Evolutionary conservation across 306 rosid species (phyloP).

Genomic region (Heteromeles arbutifolia): DNA sequence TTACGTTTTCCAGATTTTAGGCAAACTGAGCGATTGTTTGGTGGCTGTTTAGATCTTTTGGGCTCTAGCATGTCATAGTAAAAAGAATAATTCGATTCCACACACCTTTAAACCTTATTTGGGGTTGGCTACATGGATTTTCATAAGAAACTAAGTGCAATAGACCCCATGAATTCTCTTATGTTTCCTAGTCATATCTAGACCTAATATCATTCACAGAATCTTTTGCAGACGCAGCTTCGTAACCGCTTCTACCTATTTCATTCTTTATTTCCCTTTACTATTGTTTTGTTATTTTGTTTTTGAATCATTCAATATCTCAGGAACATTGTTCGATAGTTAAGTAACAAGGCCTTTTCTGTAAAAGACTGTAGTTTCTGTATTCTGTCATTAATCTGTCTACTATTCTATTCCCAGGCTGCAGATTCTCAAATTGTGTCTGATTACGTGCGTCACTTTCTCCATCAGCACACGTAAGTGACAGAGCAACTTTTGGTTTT

Average conservation of each 20-base stretch:
- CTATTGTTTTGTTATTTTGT: neutral
- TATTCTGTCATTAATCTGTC: neutral
- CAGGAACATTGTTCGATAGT: neutral
- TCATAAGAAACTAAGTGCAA: neutral
- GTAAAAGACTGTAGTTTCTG: neutral
- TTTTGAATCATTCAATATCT: neutral
- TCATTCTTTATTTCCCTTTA: neutral
- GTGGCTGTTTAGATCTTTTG: neutral
- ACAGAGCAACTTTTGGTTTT: constrained; percentile 3
- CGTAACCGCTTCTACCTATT: neutral
- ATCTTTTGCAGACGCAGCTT: neutral
- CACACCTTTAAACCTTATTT: neutral
- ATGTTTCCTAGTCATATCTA: neutral
- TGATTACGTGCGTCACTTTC: constrained; percentile 81
- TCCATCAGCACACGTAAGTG: constrained; percentile 82
- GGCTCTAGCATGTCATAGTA: neutral
- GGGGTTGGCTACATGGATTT: neutral
- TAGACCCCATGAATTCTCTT: neutral
- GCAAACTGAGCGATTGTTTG: neutral
- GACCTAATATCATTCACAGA: neutral
- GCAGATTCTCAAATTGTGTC: constrained; percentile 89
- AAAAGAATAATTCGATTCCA: neutral
- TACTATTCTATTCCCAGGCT: constrained; percentile 41
- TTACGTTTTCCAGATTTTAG: neutral
- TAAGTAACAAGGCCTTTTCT: neutral